These are phyloP conservation scores for Gossypium stocksii DNA, from an alignment of 345 rosid species.

Conservation along the genomic window DNA sequence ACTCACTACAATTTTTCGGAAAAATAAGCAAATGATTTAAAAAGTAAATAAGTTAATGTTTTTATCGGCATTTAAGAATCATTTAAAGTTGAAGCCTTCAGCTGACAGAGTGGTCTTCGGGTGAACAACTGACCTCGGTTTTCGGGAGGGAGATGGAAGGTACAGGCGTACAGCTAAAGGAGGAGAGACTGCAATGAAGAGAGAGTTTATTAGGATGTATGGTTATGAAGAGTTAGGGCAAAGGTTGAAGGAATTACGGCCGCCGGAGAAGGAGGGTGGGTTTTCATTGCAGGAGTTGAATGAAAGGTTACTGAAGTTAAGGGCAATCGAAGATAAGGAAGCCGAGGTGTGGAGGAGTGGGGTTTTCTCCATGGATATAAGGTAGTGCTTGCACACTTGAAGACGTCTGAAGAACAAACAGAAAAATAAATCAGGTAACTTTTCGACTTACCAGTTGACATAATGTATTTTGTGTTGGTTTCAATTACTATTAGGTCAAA, in stretches of 20 bases:
- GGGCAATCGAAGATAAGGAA: conserved; percentile 52
- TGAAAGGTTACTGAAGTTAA: conserved; percentile 61
- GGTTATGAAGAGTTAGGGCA: conserved; percentile 37
- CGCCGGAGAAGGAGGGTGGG: conserved; percentile 38
- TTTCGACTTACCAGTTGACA: not conserved
- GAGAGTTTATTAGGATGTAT: conserved; percentile 38
- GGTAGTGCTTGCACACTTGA: conserved; percentile 23
- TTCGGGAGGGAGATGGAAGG: conserved; percentile 41
- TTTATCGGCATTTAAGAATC: conserved; percentile 23
- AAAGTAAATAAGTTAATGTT: not conserved
- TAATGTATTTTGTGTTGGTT: not conserved
- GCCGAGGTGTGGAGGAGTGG: not conserved
- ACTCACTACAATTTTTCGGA: too few species aligned
- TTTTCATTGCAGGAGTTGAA: conserved; percentile 71
- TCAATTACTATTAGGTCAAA: not conserved
- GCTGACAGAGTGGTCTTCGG: conserved; percentile 14
- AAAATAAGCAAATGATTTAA: too few species aligned
- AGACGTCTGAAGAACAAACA: conserved; percentile 18
- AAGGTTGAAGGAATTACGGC: conserved; percentile 43
- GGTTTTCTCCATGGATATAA: conserved; percentile 6
- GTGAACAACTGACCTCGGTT: conserved; percentile 30
- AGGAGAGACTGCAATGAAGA: conserved; percentile 22
- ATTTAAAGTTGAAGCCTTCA: conserved; percentile 22
- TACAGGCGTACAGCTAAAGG: conserved; percentile 10
- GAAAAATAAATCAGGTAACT: conserved; percentile 33